These are phyloP conservation scores for Peziza echinospora DNA, from an alignment of 495 filamentous ascomycete genomes.

Conservation along the genomic window DNA sequence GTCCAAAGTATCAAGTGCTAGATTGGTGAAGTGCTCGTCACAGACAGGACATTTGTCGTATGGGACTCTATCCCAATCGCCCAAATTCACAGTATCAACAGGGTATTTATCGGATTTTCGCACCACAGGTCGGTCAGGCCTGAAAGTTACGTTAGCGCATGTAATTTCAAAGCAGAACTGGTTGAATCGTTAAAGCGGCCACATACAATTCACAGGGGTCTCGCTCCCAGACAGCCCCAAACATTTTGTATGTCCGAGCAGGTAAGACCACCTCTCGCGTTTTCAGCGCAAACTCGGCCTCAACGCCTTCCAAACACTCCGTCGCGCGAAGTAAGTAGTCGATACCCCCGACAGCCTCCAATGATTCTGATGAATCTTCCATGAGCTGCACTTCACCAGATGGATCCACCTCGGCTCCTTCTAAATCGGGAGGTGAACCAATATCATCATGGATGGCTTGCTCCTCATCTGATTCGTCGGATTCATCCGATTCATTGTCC, in stretches of 20 bases:
- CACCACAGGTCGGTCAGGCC: not conserved
- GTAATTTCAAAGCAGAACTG: not conserved
- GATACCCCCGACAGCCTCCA: not conserved
- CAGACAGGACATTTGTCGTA: not conserved
- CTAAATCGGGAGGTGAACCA: not conserved
- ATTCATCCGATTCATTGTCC: no score
- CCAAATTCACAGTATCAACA: not conserved
- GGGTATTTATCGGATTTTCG: not conserved
- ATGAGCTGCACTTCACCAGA: no score
- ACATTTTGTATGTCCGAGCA: not conserved
- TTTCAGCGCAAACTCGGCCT: not conserved
- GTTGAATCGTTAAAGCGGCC: no score
- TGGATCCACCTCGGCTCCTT: no score
- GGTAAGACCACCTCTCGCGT: not conserved
- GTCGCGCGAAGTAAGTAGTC: not conserved
- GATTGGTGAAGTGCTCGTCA: not conserved
- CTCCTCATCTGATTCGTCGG: no score
- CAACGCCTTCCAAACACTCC: not conserved
- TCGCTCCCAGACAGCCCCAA: not conserved
- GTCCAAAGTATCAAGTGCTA: not conserved
- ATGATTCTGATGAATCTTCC: no score
- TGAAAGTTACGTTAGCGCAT: not conserved
- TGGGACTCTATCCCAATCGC: not conserved
- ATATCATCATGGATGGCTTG: not conserved
- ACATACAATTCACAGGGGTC: not conserved